Conservation (phyloP, 768 basidiomycete genomes). For the Amanita exitialis region DNA sequence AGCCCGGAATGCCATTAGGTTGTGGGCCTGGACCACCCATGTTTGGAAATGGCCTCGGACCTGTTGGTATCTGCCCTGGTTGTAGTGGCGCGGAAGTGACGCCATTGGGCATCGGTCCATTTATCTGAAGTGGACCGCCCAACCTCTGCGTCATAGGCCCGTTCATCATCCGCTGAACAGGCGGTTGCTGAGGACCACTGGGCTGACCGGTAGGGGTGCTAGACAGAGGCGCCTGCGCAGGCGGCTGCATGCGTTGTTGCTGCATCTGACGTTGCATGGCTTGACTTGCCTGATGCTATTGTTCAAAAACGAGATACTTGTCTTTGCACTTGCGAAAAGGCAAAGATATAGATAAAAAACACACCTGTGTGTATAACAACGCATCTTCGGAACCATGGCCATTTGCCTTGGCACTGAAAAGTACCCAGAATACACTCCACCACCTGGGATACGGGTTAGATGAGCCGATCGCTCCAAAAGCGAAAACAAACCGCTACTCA, state of each 20-base stretch:
- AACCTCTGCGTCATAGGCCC: slow-evolving; percentile 13
- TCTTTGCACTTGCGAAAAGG: slow-evolving; percentile 6
- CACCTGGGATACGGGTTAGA: slow-evolving; percentile 35
- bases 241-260: slow-evolving; percentile 10
- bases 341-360: slow-evolving; percentile 16
- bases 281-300: slow-evolving; percentile 18
- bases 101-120: slow-evolving; percentile 19
- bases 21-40: slow-evolving; percentile 26
- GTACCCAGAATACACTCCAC: slow-evolving; percentile 87
- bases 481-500: slow-evolving; percentile 23
- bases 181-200: slow-evolving; percentile 8
- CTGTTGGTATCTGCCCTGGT: slow-evolving; percentile 7
- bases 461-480: background rate
- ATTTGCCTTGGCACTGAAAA: slow-evolving; percentile 74
- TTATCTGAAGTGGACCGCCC: slow-evolving; percentile 10
- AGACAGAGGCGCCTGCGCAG: background rate
- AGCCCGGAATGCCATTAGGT: slow-evolving; percentile 33
- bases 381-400: slow-evolving; percentile 61
- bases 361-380: slow-evolving; percentile 58
- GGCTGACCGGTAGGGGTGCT: background rate
- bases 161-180: slow-evolving; percentile 11
- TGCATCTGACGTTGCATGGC: slow-evolving; percentile 20
- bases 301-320: slow-evolving; percentile 9
- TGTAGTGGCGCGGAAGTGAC: slow-evolving; percentile 14
- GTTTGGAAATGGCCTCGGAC: slow-evolving; percentile 9